phyloP scores from a whole-genome alignment of 495 filamentous ascomycete genomes.

The Penicillium mononematosum region DNA sequence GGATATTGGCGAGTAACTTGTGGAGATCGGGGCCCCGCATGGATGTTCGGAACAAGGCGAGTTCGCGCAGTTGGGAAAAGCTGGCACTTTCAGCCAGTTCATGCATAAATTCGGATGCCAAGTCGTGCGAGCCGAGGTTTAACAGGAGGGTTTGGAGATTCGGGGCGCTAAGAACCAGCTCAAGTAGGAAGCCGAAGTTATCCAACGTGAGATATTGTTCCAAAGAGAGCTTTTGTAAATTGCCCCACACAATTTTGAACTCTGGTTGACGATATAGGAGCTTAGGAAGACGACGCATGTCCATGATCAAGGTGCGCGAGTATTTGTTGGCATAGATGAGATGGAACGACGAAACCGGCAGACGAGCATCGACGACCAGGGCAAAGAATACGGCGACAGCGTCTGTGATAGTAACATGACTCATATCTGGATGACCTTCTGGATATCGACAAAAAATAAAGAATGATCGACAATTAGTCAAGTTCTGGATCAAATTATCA shows the following conservation, averaged over 20 bases:
- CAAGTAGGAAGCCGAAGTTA: constrained; percentile 31
- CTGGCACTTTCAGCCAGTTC: constrained; percentile 24
- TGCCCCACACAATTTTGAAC: constrained; percentile 27
- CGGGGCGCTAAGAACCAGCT: constrained; percentile 26
- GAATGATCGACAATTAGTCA: constrained; percentile 30
- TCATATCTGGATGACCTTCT: constrained; percentile 31
- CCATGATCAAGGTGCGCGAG: constrained; percentile 32
- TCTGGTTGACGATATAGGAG: constrained; percentile 27
- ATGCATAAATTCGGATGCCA: constrained; percentile 31
- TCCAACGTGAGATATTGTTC: constrained; percentile 32
- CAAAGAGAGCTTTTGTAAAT: constrained; percentile 27
- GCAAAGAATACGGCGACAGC: constrained; percentile 30
- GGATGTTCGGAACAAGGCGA: constrained; percentile 26
- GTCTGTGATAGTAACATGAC: constrained; percentile 27
- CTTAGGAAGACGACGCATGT: constrained; percentile 35
- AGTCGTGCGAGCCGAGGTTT: constrained; percentile 27
- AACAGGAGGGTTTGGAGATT: constrained; percentile 25
- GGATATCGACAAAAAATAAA: constrained; percentile 35
- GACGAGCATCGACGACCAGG: constrained; percentile 21
- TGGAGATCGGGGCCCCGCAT: constrained; percentile 20
- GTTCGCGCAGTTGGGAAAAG: constrained; percentile 23
- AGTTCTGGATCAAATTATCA: constrained; percentile 21
- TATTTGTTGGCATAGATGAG: constrained; percentile 28
- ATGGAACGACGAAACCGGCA: constrained; percentile 29
- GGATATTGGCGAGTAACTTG: constrained; percentile 17